Conservation (phyloP, 2,329 filamentous ascomycete species). For the Zymoseptoria passerinii region DNA sequence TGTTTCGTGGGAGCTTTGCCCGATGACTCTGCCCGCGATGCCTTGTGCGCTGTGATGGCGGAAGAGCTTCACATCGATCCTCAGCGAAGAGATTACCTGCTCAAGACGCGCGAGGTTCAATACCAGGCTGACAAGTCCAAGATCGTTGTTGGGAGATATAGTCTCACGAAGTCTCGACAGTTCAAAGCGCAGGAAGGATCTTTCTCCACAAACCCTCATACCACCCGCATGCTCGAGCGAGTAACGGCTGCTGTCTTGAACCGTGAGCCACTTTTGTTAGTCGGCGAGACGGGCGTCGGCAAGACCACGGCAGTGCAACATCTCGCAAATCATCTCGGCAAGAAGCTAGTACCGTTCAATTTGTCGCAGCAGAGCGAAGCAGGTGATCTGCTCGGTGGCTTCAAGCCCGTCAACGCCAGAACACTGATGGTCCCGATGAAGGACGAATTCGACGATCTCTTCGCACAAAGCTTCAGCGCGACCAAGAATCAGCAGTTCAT, state of each 20-base stretch:
- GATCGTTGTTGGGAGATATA: constrained; percentile 26
- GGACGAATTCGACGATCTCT: constrained; percentile 87
- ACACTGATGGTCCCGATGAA: constrained; percentile 82
- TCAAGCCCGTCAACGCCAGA: constrained; percentile 88
- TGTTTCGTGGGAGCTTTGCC: constrained; percentile 80
- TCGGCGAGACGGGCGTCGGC: constrained; percentile 97
- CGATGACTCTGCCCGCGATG: constrained; percentile 51
- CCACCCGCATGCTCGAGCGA: constrained; percentile 76
- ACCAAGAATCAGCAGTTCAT: constrained; percentile 84
- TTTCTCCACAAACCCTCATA: constrained; percentile 84
- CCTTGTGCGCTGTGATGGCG: constrained; percentile 63
- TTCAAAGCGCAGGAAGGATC: constrained; percentile 40
- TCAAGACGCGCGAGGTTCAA: constrained; percentile 62
- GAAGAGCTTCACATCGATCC: constrained; percentile 81
- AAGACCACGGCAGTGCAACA: constrained; percentile 97
- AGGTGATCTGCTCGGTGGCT: constrained; percentile 89
- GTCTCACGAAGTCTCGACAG: constrained; percentile 16
- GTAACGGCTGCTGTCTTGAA: constrained; percentile 74
- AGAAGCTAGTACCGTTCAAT: constrained; percentile 87
- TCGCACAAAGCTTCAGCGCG: constrained; percentile 75
- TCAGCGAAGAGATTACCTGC: constrained; percentile 69
- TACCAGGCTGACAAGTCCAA: constrained; percentile 44
- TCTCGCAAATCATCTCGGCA: constrained; percentile 71
- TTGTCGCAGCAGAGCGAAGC: constrained; percentile 96
- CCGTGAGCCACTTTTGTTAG: constrained; percentile 81